A percentile compares a stretch with the other conserved stretches of the same genome.
These are phyloP conservation scores for Termitomyces sp. DNA, from an alignment of 768 basidiomycete species.

Conservation along the genomic window DNA sequence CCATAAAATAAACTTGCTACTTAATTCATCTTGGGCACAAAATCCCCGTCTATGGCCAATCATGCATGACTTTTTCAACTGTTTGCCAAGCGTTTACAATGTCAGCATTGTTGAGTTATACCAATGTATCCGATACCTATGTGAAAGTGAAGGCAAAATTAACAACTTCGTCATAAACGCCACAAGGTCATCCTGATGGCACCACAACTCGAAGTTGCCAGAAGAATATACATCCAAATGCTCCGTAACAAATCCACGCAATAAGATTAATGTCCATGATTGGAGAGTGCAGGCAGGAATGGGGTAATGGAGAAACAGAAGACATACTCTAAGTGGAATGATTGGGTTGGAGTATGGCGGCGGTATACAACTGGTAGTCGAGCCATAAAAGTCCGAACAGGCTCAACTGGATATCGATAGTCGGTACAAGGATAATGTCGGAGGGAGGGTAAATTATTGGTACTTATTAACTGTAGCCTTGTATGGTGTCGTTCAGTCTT, in stretches of 20 bases:
- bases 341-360: neutral
- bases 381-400: neutral
- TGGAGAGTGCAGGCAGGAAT: conserved; percentile 12
- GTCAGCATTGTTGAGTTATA: neutral
- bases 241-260: conserved; percentile 6
- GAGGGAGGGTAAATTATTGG: conserved; percentile 1
- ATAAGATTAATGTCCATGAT: conserved; percentile 11
- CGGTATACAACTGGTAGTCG: neutral
- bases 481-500: conserved; percentile 3
- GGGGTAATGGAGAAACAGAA: conserved; percentile 7
- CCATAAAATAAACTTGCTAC: neutral
- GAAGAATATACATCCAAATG: conserved; percentile 8
- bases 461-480: conserved; percentile 4
- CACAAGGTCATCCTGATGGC: neutral
- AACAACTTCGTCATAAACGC: neutral
- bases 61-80: neutral
- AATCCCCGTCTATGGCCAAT: too few relatives aligned
- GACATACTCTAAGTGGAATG: conserved; percentile 2
- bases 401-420: neutral
- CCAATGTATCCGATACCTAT: neutral
- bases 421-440: neutral
- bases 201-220: neutral
- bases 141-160: neutral
- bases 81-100: neutral
- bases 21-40: neutral